Conservation (phyloP, 805 yeast genomes). For the Candida germanica region DNA sequence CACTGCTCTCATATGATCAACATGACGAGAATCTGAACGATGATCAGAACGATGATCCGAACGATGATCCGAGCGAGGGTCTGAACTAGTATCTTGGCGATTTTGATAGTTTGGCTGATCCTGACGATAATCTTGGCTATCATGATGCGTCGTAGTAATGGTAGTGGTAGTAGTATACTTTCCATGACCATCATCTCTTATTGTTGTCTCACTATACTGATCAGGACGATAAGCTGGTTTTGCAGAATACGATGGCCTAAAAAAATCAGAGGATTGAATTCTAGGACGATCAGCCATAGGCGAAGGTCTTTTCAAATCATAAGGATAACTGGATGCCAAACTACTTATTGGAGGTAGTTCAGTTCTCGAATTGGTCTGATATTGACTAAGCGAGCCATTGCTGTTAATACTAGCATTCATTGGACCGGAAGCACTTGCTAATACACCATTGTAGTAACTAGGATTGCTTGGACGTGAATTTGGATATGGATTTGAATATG, state of each 20-base stretch:
- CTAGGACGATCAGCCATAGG: constrained; percentile 8
- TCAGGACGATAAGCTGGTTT: neutral
- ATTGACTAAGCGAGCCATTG: too few relatives aligned
- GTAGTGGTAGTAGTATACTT: constrained; percentile 13
- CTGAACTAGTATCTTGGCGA: neutral
- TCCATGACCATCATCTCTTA: constrained; percentile 1
- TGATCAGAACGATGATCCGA: neutral
- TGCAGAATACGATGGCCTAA: neutral
- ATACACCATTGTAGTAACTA: too few relatives aligned
- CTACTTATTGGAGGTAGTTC: constrained; percentile 11
- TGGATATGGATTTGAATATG: too few relatives aligned
- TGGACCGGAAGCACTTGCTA: too few relatives aligned
- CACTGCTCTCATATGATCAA: neutral
- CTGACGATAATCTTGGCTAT: neutral
- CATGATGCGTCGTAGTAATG: constrained; percentile 13
- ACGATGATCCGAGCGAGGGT: neutral
- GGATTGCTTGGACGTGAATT: too few relatives aligned
- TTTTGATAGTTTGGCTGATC: constrained; percentile 1
- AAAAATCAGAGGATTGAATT: too few relatives aligned
- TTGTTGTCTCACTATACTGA: constrained; percentile 1
- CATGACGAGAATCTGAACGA: too few relatives aligned
- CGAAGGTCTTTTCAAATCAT: constrained; percentile 2
- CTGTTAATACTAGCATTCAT: too few relatives aligned
- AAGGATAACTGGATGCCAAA: constrained; percentile 1
- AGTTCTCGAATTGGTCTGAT: neutral